Evolutionary conservation across 352 stramenopile species (phyloP).

Genomic region (Phytophthora fragariae): DNA sequence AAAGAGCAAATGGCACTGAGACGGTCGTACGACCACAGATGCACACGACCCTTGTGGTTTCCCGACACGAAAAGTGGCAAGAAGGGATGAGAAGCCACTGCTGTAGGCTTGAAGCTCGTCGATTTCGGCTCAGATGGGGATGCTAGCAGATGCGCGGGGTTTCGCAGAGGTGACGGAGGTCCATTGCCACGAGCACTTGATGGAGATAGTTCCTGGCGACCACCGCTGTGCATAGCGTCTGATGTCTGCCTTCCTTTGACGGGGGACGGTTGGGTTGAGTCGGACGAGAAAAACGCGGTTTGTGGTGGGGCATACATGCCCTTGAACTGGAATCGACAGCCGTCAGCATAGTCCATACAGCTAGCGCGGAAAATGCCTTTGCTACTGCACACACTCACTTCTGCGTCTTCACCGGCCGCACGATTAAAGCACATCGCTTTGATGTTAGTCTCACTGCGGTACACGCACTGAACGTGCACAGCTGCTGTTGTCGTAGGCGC

Average conservation of each 20-base stretch:
- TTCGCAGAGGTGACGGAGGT: constrained; percentile 38
- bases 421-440: constrained; percentile 88
- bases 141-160: constrained; percentile 39
- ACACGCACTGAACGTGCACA: constrained; percentile 72
- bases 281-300: constrained; percentile 43
- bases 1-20: constrained; percentile 75
- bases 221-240: constrained; percentile 27
- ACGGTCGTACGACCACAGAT: constrained; percentile 88
- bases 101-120: constrained; percentile 79
- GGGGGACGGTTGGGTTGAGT: constrained; percentile 31
- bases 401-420: constrained; percentile 53
- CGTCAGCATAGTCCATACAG: constrained; percentile 72
- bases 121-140: constrained; percentile 53
- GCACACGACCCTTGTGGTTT: constrained; percentile 81
- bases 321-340: constrained; percentile 84
- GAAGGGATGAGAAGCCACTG: constrained; percentile 78
- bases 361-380: constrained; percentile 79
- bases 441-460: constrained; percentile 83
- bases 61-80: constrained; percentile 84
- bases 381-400: constrained; percentile 80
- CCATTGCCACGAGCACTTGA: constrained; percentile 35
- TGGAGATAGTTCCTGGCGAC: constrained; percentile 29
- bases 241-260: constrained; percentile 34
- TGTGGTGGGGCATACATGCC: constrained; percentile 76
- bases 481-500: constrained; percentile 35